Evolutionary conservation across 129 eudicot genomes (phyloP), one percentile per base, ranked within the genome.

Genomic region (Flaveria bidentis): DNA sequence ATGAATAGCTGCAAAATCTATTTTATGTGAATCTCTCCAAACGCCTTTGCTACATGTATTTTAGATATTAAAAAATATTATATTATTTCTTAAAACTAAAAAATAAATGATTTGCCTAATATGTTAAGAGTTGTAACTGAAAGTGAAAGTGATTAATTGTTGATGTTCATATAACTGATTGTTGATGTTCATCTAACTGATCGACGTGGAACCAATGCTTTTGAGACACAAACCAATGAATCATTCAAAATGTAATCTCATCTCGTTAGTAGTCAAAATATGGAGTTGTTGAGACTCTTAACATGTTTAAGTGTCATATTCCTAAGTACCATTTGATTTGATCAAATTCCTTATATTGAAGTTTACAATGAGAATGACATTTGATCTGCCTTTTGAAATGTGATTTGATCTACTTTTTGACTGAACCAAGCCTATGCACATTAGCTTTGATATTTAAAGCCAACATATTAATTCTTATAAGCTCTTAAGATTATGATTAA

Each of bases 211-310:
- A 23, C 66, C 66, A 60, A 25, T 60, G 66, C n/a, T 11, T 60
- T 23, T 60, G 39, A 3, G n/a, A 36, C 41, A 36, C 41, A 36
- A 36, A 4, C 8, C 10, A 57, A 22, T 15, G 33, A 57, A 22
- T 57, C 33, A 17, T 57, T 57, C 2, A 22, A 52, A 53, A 53
- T 6, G 25, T 53, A 20, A 53, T 50, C 33, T 8, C 15, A 22
- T 22, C 64, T 57, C 5, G 64, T 57, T 20, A 9, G 30, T 25
- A 61, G 18, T 61, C 67, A 61, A 61, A 26, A 26, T 10, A 61
- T 61, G 67, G 67, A 61, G 67, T 61, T 61, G 67, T 61, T 61
- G 28, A 61, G 39, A 25, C 42, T 61, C 14, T 36, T 61, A 26
- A 28, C 20, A 61, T 26, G 18, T 25, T 61, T 61, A 61, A 4